Conservation (phyloP, 768 basidiomycete species). For the Russula sp. region DNA sequence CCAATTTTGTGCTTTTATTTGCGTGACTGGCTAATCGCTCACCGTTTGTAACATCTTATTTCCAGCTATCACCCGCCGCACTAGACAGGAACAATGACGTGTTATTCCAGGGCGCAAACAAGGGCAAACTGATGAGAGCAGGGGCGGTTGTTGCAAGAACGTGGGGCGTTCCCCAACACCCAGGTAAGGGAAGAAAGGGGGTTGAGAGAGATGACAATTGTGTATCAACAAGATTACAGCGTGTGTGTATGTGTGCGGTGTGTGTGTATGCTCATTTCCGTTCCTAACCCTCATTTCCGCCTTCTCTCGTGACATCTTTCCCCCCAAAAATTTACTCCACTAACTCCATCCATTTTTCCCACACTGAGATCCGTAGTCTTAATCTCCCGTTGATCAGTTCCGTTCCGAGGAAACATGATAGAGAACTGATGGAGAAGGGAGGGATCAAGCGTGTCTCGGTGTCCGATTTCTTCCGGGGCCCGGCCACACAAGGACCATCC, state of each 20-base stretch:
- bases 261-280: conserved; percentile 24
- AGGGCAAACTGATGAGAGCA: not conserved
- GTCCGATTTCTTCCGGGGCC: not conserved
- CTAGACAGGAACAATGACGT: not conserved
- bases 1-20: not conserved
- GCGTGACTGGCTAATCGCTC: not conserved
- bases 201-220: not conserved
- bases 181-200: conserved; percentile 9
- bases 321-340: not conserved
- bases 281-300: conserved; percentile 19
- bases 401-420: not conserved
- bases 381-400: not conserved
- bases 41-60: not conserved
- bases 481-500: conserved; percentile 1
- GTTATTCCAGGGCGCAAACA: not conserved
- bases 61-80: not conserved
- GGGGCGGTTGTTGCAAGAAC: not conserved
- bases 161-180: not conserved
- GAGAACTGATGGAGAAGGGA: not conserved
- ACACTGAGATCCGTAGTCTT: not conserved
- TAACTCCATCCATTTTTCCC: conserved; percentile 2
- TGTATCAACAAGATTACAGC: conserved; percentile 1
- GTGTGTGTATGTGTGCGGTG: conserved; percentile 14
- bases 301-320: not conserved
- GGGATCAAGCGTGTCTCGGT: not conserved